phyloP scores from a whole-genome alignment of 192 early-diverging fungal species.

The Coemansia sp. region DNA sequence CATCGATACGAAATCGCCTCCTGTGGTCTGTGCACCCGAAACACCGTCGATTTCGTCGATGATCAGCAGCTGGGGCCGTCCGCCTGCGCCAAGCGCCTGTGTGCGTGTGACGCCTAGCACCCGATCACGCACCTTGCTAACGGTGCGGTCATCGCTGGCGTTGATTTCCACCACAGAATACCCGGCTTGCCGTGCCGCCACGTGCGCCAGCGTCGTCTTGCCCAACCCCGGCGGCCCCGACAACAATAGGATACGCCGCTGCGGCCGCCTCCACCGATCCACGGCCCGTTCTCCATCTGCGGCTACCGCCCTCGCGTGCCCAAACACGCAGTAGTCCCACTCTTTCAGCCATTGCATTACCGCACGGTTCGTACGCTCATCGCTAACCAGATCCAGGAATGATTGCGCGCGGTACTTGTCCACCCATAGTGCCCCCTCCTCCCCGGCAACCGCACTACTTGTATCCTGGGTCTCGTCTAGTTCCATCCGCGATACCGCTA shows the following conservation, averaged over 20 bases:
- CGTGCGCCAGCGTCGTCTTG: conserved; percentile 96
- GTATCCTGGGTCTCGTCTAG: conserved; percentile 15
- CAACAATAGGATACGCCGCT: conserved; percentile 64
- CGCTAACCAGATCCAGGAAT: conserved; percentile 87
- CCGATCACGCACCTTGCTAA: conserved; percentile 67
- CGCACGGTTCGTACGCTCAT: conserved; percentile 87
- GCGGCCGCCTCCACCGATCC: conserved; percentile 41
- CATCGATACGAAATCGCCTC: conserved; percentile 71
- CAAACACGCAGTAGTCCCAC: conserved; percentile 97
- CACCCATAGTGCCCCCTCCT: conserved; percentile 68
- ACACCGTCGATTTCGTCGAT: conserved; percentile 98
- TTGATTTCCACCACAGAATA: conserved; percentile 94
- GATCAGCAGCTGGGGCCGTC: conserved; percentile 78
- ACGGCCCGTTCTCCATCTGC: too few species aligned
- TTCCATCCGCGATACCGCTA: conserved; percentile 5
- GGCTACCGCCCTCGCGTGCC: conserved; percentile 5
- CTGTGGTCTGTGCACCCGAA: conserved; percentile 66
- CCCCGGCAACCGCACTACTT: conserved; percentile 19
- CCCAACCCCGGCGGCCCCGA: conserved; percentile 92
- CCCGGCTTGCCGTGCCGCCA: conserved; percentile 84
- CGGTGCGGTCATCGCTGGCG: conserved; percentile 96
- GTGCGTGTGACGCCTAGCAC: conserved; percentile 77
- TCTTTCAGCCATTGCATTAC: conserved; percentile 93
- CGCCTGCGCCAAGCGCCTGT: conserved; percentile 61
- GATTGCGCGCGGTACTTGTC: conserved; percentile 84